Evolutionary conservation across 1,139 yeast genomes (phyloP), one percentile per base, ranked within the genome.

Genomic region (Meyerozyma athensensis): DNA sequence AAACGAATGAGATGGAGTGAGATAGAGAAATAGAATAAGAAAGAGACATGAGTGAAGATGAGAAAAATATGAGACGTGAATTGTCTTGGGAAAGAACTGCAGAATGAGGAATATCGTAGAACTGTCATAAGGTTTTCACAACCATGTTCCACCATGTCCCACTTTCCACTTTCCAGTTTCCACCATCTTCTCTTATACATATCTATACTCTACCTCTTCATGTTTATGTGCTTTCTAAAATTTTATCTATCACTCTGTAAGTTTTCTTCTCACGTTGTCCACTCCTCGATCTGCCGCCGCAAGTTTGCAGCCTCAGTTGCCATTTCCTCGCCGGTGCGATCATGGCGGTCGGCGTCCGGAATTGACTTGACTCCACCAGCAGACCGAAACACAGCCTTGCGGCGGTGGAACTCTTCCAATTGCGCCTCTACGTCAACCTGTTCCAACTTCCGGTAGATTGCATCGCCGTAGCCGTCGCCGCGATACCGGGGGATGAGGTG

Each of bases 401-500:
- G 43, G 2, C 35, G 36, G 35, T 53, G 58, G 41, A 68, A 70
- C 4, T 65, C 66, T 44, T 44, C 57, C 43, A 56, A 58, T 30
- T 49, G 44, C 26, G 42, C 56, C 44, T 49, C 54, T 23, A 74
- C 61, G 30, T 70, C 74, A 9, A 49, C 32, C 2, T 62, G 54
- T 45, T 86, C 90, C 37, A 92, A 56, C 48, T 67, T 62, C 7
- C 61, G 63, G 56, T 90, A 86, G 26, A 92, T 73, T 32, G 73
- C 77, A 53, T 87, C 96, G 1, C 86, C 89, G 44, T 76, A 72
- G 28, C 80, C 84, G 47, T 84, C 82, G 7, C 63, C 57, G 38
- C 68, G 66, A 52, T 72, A 79, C 31, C 98, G 68, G 4, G 98
- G 98, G 23, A 92, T 87, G 13, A 92, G 63, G 57, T 92, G 98